Conservation (phyloP, 176 grass and related monocot genomes). For the Hsuehochloa calcarea region DNA sequence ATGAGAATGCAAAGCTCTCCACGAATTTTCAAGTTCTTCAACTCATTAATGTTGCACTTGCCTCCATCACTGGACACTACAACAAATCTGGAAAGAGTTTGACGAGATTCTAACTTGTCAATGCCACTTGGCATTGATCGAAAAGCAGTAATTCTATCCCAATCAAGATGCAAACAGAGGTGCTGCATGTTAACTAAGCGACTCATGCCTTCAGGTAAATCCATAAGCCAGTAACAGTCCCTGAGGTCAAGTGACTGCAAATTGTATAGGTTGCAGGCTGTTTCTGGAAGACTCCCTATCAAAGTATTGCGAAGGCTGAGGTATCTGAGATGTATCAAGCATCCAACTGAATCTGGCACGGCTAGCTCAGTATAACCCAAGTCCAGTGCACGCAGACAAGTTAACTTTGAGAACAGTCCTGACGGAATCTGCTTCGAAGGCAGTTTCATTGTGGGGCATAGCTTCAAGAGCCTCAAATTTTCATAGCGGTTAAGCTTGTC, state of each 20-base stretch:
- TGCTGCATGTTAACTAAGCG: conserved; percentile 52
- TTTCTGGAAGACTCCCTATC: conserved; percentile 42
- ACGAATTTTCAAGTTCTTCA: conserved; percentile 48
- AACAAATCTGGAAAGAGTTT: conserved; percentile 50
- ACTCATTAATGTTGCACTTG: conserved; percentile 42
- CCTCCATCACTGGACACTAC: conserved; percentile 15
- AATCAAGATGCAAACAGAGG: conserved; percentile 54
- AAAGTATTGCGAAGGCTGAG: conserved; percentile 34
- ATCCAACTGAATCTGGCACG: conserved; percentile 38
- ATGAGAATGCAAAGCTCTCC: conserved; percentile 72
- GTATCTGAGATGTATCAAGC: conserved; percentile 50
- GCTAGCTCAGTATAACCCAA: conserved; percentile 40
- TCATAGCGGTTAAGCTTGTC: conserved; percentile 31
- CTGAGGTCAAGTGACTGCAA: conserved; percentile 49
- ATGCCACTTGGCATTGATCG: conserved; percentile 22
- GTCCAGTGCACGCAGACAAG: conserved; percentile 39
- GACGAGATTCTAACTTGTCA: conserved; percentile 29
- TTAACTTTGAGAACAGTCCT: conserved; percentile 37
- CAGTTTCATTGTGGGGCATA: conserved; percentile 17
- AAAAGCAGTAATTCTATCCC: conserved; percentile 42
- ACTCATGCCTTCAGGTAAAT: conserved; percentile 39
- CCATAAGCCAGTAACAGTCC: conserved; percentile 34
- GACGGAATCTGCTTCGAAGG: conserved; percentile 24
- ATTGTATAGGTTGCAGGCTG: conserved; percentile 45
- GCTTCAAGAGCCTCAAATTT: conserved; percentile 52